Evolutionary conservation across 2,329 filamentous ascomycete species (phyloP).

Genomic region (Xylaria sp.): DNA sequence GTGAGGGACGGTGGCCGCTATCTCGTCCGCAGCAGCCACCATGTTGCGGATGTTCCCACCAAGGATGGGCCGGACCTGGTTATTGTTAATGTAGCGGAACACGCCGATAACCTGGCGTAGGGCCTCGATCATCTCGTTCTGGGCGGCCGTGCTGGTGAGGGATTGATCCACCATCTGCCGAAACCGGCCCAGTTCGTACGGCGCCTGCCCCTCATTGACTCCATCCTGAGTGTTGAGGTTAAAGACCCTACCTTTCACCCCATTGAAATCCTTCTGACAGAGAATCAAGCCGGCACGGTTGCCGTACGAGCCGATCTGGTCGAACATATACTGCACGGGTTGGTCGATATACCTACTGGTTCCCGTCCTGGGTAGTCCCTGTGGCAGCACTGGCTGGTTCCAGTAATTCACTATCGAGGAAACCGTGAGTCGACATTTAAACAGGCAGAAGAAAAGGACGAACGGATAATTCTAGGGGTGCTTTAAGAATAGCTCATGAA

Average conservation of each 20-base stretch:
- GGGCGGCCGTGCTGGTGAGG: not conserved
- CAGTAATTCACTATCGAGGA: not conserved
- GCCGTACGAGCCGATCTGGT: not conserved
- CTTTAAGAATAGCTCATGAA: too few species aligned
- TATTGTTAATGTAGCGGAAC: not conserved
- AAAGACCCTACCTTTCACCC: not conserved
- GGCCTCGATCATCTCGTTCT: conserved; percentile 1
- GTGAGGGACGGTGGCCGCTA: not conserved
- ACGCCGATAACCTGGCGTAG: not conserved
- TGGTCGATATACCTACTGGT: not conserved
- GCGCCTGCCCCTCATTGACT: not conserved
- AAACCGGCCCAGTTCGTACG: too few species aligned
- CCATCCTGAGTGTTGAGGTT: not conserved
- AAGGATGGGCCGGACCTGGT: not conserved
- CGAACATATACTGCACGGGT: not conserved
- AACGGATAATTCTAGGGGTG: too few species aligned
- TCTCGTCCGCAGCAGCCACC: not conserved
- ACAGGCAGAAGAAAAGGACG: too few species aligned
- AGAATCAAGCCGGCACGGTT: not conserved
- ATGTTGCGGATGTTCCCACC: not conserved
- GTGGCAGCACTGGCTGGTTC: not conserved
- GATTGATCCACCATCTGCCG: not conserved
- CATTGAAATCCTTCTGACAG: not conserved
- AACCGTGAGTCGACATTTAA: not conserved
- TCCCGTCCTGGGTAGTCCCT: not conserved